Evolutionary conservation across 345 rosid genomes (phyloP), one percentile per base, ranked within the genome.

Genomic region (Adansonia digitata): DNA sequence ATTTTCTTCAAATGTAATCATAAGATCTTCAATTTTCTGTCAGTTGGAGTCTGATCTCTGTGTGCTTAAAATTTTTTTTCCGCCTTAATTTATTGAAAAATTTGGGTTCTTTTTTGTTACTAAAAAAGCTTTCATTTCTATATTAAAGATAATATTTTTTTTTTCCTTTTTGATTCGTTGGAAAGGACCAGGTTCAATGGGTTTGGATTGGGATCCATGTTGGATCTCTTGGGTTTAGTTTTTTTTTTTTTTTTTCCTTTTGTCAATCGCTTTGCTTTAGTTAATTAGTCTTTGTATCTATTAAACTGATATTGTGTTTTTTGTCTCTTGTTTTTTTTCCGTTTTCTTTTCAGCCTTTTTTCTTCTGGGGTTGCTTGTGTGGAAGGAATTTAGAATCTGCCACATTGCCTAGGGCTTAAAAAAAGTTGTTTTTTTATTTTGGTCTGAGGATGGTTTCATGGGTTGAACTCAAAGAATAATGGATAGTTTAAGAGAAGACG

Each of bases 131-230:
- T 12, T 59, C 37, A 37, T 68, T 74, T 71, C 42, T 69, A 22
- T 71, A 18, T 78, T 74, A 26, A 72, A 74, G 40, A 75, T 39
- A 51, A 60, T 13, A 48, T 75, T 79, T 59, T 69, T 59, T 10
- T 5, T 10, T 51, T n/a, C 9, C n/a, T n/a, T n/a, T n/a, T n/a
- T 81, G 45, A 70, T 70, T 80, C 43, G 18, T 55, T 46, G 77
- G 78, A 69, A 37, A 69, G 77, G 92, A 77, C 85, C 79, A 86
- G 87, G 81, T 92, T 91, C 97, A 86, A 80, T 82, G 89, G 78
- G 81, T 83, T 69, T 85, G 81, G 87, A 82, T 90, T 80, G 97
- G 94, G 95, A 94, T 92, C 95, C 84, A 84, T 90, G 91, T 84
- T 87, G 87, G 94, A 87, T 94, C 83, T 87, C 82, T 83, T 85